Conservation (phyloP, 352 stramenopile species). For the Pythium phragmitis region DNA sequence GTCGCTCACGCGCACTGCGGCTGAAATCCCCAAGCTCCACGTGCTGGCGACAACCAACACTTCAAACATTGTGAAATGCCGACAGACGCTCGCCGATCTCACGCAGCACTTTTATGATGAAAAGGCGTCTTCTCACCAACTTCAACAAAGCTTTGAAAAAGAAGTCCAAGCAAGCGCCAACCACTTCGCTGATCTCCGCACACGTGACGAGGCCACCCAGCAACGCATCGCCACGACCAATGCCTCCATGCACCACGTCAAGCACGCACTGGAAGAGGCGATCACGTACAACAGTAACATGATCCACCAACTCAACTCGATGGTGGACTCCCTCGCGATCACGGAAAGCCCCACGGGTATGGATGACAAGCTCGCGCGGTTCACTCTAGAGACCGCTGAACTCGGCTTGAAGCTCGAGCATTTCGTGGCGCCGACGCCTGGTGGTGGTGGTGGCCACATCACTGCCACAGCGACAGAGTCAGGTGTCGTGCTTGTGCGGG, state of each 20-base stretch:
- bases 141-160: slow-evolving; percentile 33
- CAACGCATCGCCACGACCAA: slow-evolving; percentile 34
- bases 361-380: slow-evolving; percentile 56
- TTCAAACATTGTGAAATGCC: slow-evolving; percentile 44
- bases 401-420: slow-evolving; percentile 57
- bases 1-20: slow-evolving; percentile 36
- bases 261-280: slow-evolving; percentile 36
- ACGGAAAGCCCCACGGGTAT: slow-evolving; percentile 53
- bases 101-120: slow-evolving; percentile 36
- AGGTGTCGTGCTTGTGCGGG: slow-evolving; percentile 21
- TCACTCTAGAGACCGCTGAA: slow-evolving; percentile 47
- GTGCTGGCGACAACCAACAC: slow-evolving; percentile 36
- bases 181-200: slow-evolving; percentile 31
- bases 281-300: slow-evolving; percentile 57
- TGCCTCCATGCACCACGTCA: slow-evolving; percentile 27
- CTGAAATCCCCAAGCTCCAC: slow-evolving; percentile 57
- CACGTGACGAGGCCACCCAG: slow-evolving; percentile 33
- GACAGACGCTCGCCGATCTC: slow-evolving; percentile 40
- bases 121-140: slow-evolving; percentile 21
- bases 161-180: slow-evolving; percentile 28
- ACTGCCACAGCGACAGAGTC: neutral
- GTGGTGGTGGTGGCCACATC: neutral
- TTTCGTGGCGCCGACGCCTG: slow-evolving; percentile 25
- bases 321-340: slow-evolving; percentile 61
- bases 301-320: slow-evolving; percentile 65